phyloP scores from a whole-genome alignment of 2,329 filamentous ascomycete genomes.

The Raffaelea arxii region DNA sequence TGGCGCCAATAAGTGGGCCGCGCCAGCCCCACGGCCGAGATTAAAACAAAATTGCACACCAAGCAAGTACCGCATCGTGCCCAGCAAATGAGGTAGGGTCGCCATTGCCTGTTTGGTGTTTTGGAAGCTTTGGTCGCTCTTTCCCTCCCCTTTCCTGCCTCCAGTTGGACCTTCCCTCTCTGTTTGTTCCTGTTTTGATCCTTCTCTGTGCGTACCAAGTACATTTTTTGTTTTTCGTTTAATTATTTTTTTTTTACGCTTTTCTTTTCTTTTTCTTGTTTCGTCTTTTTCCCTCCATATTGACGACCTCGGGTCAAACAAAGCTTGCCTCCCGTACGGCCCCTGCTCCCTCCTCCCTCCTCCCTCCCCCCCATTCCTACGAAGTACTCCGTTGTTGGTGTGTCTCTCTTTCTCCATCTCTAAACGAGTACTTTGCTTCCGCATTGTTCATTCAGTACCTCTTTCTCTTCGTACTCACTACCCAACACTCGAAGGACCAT shows the following conservation, averaged over 20 bases:
- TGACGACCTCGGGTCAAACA: background rate
- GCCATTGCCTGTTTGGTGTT: conserved; percentile 5
- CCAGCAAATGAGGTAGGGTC: conserved; percentile 7
- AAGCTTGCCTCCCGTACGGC: background rate
- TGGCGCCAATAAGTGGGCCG: conserved; percentile 8
- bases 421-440: too few species aligned
- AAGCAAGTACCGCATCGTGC: conserved; percentile 3
- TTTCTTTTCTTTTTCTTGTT: background rate
- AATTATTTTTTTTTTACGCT: background rate
- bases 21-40: conserved; percentile 11
- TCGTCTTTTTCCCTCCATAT: background rate
- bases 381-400: too few species aligned
- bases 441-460: too few species aligned
- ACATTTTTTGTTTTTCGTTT: too few species aligned
- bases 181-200: too few species aligned
- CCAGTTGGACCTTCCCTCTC: too few species aligned
- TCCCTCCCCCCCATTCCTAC: background rate
- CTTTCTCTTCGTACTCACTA: too few species aligned
- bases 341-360: background rate
- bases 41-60: conserved; percentile 14
- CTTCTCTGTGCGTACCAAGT: too few species aligned
- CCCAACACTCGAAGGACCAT: too few species aligned
- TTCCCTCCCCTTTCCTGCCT: background rate
- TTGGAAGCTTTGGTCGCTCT: background rate
- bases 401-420: too few species aligned